phyloP scores from a whole-genome alignment of 352 stramenopile species.

The Phytophthora multivora region DNA sequence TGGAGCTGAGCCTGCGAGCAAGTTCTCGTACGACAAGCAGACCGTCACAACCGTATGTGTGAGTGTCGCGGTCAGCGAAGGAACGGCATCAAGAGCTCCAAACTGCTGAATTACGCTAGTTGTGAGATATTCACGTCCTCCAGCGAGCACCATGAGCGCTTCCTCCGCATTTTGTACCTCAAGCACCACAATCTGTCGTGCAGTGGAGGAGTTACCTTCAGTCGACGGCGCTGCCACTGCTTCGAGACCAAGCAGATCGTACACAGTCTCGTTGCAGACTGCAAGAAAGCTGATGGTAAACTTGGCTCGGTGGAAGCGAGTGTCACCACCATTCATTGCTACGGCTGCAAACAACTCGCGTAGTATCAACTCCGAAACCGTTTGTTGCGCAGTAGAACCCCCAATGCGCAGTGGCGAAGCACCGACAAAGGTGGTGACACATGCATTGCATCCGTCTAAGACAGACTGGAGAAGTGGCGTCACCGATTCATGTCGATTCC shows the following conservation, averaged over 20 bases:
- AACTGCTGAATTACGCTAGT: constrained; percentile 18
- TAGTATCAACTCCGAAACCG: constrained; percentile 50
- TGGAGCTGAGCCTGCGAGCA: constrained; percentile 35
- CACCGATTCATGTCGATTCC: constrained; percentile 62
- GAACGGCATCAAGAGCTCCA: constrained; percentile 22
- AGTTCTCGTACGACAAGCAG: constrained; percentile 60
- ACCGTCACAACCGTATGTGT: constrained; percentile 74
- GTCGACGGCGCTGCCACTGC: constrained; percentile 3
- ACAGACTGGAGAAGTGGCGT: constrained; percentile 68
- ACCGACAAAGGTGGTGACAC: constrained; percentile 64
- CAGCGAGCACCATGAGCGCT: constrained; percentile 59
- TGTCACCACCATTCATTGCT: constrained; percentile 26
- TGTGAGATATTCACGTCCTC: constrained; percentile 55
- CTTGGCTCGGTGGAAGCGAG: constrained; percentile 53
- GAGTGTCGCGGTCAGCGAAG: constrained; percentile 25
- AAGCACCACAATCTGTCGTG: constrained; percentile 56
- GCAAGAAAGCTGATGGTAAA: constrained; percentile 87
- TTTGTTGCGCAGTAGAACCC: constrained; percentile 11
- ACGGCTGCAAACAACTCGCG: constrained; percentile 56
- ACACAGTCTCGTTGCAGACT: constrained; percentile 95
- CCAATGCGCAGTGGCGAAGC: constrained; percentile 31
- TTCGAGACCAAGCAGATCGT: constrained; percentile 89
- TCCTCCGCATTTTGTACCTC: constrained; percentile 72
- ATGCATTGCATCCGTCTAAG: constrained; percentile 69
- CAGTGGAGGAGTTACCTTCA: constrained; percentile 3